phyloP scores from a whole-genome alignment of 2,329 filamentous ascomycete species.

The Zasmidium cellare region DNA sequence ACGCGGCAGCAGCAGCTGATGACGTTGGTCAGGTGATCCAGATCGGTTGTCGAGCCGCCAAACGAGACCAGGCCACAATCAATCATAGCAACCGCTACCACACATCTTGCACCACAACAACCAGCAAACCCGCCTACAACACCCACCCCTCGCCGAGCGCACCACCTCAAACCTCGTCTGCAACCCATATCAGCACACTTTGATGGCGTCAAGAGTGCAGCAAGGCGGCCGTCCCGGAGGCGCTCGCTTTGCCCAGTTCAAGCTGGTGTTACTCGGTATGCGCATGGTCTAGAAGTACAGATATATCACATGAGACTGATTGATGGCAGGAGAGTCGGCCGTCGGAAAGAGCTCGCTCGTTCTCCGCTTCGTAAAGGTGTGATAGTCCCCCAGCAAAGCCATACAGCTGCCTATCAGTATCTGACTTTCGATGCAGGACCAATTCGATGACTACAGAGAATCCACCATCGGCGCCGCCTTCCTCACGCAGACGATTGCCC shows the following conservation, averaged over 20 bases:
- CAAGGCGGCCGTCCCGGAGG: slow-evolving; percentile 64
- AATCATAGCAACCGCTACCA: not conserved
- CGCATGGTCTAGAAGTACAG: not conserved
- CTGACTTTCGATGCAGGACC: slow-evolving; percentile 64
- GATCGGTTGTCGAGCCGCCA: not conserved
- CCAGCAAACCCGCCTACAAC: not conserved
- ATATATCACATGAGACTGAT: slow-evolving; percentile 39
- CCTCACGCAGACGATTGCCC: slow-evolving; percentile 96
- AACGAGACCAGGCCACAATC: not conserved
- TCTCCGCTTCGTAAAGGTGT: slow-evolving; percentile 94
- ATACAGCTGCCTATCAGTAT: not conserved
- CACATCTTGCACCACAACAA: not conserved
- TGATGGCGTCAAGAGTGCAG: slow-evolving; percentile 83
- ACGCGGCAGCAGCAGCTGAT: not conserved
- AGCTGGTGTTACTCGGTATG: slow-evolving; percentile 93
- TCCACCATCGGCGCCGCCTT: slow-evolving; percentile 98
- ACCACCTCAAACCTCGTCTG: not conserved
- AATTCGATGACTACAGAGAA: slow-evolving; percentile 98
- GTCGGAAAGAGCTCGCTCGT: slow-evolving; percentile 99
- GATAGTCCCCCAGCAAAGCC: slow-evolving; percentile 23
- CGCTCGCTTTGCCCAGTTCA: slow-evolving; percentile 95
- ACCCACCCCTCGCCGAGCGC: not conserved
- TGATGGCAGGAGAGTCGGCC: slow-evolving; percentile 80
- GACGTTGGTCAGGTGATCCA: not conserved
- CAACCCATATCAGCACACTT: slow-evolving; percentile 14